Base-by-base conservation (phyloP, 352 stramenopile genomes). In the Elongisporangium anandrum region DNA sequence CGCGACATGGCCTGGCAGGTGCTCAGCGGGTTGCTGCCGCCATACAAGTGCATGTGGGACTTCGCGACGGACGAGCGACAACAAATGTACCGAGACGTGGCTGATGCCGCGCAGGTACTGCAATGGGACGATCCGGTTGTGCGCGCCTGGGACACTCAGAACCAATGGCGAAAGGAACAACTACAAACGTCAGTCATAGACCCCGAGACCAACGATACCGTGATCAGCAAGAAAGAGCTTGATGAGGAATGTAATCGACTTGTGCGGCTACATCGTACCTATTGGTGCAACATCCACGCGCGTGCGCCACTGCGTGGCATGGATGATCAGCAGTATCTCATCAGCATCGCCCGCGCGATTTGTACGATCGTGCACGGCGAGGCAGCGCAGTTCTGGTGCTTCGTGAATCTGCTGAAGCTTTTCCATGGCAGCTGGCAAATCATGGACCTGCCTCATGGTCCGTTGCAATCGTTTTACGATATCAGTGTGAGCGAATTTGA, bases 361-460 rank as follows among this genome's bases (percentile, higher is more conserved):
- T 79, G 63, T 53, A 66, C 79, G 19, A 76, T 83, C 17, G 45
- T 88, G 29, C 52, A 54, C 16, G 55, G 64, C 13, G 65, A 75
- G 22, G 54, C 66, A 5, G 77, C 90, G 51, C 79, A 81, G 24
- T 94, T 92, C 50, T 94, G 85, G 85, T 87, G 82, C 58, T 77
- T 86, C 22, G 58, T 69, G n/a, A 68, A 75, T 21, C 63, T 91
- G 39, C 50, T 92, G 12, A 74, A 88, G 50, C 52, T 88, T 15
- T 75, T 92, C 17, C 63, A 83, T 29, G 72, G 87, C 22, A 75
- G 75, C 13, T 58, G 83, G 49, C 60, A 70, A 15, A 53, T 86
- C 4, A 64, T 88, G 21, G 78, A 87, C 6, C 66, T 78, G 4
- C 19, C 64, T 7, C 52, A 90, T 45, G 34, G 34, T 12, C 58